A percentile compares a stretch with the other conserved stretches of the same genome.
These are phyloP conservation scores for Amphirosellinia nigrospora DNA, from an alignment of 495 filamentous ascomycete species.

Conservation along the genomic window DNA sequence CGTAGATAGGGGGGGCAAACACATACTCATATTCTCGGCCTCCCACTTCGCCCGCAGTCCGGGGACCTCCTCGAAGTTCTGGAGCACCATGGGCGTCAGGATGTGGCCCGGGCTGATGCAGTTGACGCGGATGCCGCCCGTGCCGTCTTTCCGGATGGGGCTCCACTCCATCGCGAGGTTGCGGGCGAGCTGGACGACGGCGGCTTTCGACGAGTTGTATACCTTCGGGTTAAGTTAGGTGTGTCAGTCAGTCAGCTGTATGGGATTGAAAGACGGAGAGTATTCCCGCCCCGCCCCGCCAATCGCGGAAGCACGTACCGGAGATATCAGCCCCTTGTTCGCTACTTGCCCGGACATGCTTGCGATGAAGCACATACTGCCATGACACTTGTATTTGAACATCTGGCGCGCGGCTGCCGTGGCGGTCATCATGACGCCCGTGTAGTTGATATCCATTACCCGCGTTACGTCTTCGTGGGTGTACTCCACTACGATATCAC, in stretches of 20 bases:
- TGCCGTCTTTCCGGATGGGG: constrained; percentile 43
- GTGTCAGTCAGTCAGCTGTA: background rate
- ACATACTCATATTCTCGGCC: constrained; percentile 66
- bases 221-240: constrained; percentile 39
- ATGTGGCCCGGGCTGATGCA: constrained; percentile 73
- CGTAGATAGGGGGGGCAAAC: background rate
- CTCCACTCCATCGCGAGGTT: constrained; percentile 78
- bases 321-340: constrained; percentile 70
- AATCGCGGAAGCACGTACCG: constrained; percentile 43
- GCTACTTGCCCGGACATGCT: constrained; percentile 77
- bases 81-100: constrained; percentile 72
- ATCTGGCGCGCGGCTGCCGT: constrained; percentile 76
- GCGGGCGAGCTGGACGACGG: constrained; percentile 67
- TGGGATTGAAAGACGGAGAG: no score
- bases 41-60: constrained; percentile 66
- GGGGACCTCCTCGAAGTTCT: constrained; percentile 70
- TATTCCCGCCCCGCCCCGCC: no score
- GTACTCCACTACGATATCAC: constrained; percentile 58
- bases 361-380: constrained; percentile 76
- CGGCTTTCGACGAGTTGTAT: constrained; percentile 75
- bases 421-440: constrained; percentile 77
- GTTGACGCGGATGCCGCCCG: constrained; percentile 70
- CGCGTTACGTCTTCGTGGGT: constrained; percentile 67
- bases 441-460: constrained; percentile 80
- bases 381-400: constrained; percentile 72